Evolutionary conservation across 2,329 filamentous ascomycete species (phyloP).

Genomic region (Ilyonectria sp.): DNA sequence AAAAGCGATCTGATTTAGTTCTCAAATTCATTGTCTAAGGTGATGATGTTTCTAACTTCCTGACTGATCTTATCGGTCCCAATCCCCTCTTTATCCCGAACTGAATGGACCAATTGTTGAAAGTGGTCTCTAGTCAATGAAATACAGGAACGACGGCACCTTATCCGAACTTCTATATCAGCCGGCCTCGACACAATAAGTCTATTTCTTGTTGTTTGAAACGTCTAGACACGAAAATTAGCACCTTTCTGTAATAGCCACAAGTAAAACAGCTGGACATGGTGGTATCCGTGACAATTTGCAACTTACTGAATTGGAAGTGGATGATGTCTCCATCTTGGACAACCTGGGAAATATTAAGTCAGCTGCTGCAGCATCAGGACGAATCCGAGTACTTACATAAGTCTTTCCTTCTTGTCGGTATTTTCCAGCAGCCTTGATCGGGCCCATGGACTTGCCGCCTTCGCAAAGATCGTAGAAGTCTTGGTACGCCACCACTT

Average conservation of each 20-base stretch:
- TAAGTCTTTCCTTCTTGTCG: constrained; percentile 62
- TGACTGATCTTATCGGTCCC: neutral
- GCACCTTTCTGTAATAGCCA: constrained; percentile 3
- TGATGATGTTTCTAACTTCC: neutral
- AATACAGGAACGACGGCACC: neutral
- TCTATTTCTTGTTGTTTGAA: constrained; percentile 45
- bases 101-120: constrained; percentile 11
- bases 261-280: neutral
- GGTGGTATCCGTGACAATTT: neutral
- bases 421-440: constrained; percentile 63
- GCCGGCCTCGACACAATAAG: neutral
- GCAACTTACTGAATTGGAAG: constrained; percentile 60
- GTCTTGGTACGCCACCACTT: constrained; percentile 62
- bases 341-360: constrained; percentile 49
- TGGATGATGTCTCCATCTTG: constrained; percentile 61
- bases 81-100: neutral
- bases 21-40: neutral
- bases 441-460: constrained; percentile 60
- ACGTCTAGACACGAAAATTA: constrained; percentile 36
- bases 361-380: constrained; percentile 36
- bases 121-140: constrained; percentile 7
- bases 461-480: constrained; percentile 61
- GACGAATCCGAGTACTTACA: constrained; percentile 43
- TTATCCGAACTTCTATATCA: neutral
- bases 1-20: too few species aligned